phyloP scores from a whole-genome alignment of 441 rosid genomes.

The Syzygium syzygioides region DNA sequence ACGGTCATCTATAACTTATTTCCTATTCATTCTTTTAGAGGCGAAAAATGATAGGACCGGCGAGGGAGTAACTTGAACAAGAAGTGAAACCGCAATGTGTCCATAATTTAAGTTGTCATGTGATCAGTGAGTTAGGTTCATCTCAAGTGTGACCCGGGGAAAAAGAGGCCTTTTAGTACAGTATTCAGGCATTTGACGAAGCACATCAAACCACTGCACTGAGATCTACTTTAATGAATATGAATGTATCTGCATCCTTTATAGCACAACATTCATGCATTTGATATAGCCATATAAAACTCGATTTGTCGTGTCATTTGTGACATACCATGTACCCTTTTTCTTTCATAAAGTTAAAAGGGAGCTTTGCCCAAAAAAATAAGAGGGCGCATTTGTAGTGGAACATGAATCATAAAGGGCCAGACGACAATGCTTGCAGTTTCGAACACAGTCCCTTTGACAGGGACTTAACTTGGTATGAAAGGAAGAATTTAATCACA shows the following conservation, averaged over 20 bases:
- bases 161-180: not conserved
- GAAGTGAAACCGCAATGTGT: not conserved
- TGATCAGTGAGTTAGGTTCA: not conserved
- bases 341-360: not conserved
- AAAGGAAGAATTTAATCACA: not conserved
- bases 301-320: not conserved
- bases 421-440: not conserved
- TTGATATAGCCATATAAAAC: not conserved
- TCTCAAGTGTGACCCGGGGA: not conserved
- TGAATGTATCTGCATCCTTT: not conserved
- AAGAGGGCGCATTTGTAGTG: not conserved
- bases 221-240: not conserved
- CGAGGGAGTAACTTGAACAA: not conserved
- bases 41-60: not conserved
- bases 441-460: not conserved
- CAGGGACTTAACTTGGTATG: not conserved
- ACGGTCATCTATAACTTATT: not conserved
- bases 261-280: not conserved
- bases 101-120: not conserved
- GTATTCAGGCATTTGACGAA: not conserved
- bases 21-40: not conserved
- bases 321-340: not conserved
- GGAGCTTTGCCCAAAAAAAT: not conserved
- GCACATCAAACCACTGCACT: not conserved
- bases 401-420: not conserved